Conservation (phyloP, 2,329 filamentous ascomycete species). For the Aciculosporium take region DNA sequence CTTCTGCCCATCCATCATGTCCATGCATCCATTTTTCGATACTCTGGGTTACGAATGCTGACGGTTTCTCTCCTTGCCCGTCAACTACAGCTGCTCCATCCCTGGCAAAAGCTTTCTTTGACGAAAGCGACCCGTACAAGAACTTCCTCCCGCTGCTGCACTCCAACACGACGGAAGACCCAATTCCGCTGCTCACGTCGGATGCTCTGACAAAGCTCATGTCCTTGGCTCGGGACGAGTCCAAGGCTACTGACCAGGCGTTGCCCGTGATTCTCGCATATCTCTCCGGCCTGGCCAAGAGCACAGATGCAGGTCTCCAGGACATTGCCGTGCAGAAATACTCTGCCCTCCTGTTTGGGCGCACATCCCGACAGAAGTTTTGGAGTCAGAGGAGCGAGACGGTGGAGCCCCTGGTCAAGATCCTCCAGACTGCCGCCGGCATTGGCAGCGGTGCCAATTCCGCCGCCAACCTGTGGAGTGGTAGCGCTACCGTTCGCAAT, state of each 20-base stretch:
- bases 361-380: conserved; percentile 63
- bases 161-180: conserved; percentile 58
- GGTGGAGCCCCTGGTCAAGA: conserved; percentile 64
- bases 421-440: conserved; percentile 66
- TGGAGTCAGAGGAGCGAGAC: conserved; percentile 87
- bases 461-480: conserved; percentile 47
- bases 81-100: conserved; percentile 55
- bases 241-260: conserved; percentile 55
- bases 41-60: not conserved
- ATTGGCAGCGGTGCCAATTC: conserved; percentile 50
- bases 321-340: conserved; percentile 92
- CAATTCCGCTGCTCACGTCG: conserved; percentile 79
- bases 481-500: conserved; percentile 36
- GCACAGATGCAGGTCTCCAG: conserved; percentile 76
- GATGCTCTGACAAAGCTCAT: conserved; percentile 74
- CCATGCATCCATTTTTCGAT: not conserved
- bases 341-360: conserved; percentile 67
- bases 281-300: conserved; percentile 69
- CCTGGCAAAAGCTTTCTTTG: conserved; percentile 62
- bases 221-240: conserved; percentile 48
- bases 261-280: conserved; percentile 76
- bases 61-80: not conserved
- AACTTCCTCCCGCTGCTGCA: conserved; percentile 78
- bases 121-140: conserved; percentile 64
- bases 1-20: not conserved